Conservation (phyloP, 768 basidiomycete species). For the Kwoniella newhampshirensis region DNA sequence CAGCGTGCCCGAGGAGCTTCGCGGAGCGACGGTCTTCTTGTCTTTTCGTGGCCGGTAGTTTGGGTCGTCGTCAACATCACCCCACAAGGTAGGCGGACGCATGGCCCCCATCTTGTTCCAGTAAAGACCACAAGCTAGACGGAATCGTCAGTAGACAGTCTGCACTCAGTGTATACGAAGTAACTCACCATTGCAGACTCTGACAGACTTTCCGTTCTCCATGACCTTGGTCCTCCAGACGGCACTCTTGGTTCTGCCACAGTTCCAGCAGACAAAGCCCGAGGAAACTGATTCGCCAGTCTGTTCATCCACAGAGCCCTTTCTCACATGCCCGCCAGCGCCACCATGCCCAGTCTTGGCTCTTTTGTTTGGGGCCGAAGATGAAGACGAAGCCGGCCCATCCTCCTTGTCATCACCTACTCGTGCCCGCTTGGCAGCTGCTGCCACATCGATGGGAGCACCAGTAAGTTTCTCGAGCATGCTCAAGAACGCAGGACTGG, state of each 20-base stretch:
- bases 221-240: constrained; percentile 48
- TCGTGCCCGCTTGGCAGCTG: constrained; percentile 20
- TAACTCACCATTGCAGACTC: constrained; percentile 51
- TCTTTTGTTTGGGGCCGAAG: constrained; percentile 6
- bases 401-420: constrained; percentile 23
- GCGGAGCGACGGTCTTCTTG: constrained; percentile 13
- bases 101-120: constrained; percentile 47
- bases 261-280: constrained; percentile 43
- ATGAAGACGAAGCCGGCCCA: constrained; percentile 1
- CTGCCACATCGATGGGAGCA: constrained; percentile 13
- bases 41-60: constrained; percentile 18
- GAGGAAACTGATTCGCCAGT: background rate
- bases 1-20: constrained; percentile 5
- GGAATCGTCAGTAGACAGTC: constrained; percentile 1
- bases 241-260: constrained; percentile 46
- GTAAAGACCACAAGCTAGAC: constrained; percentile 50
- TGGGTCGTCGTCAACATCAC: constrained; percentile 40
- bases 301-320: constrained; percentile 16
- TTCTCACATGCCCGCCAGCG: constrained; percentile 7
- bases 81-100: constrained; percentile 49
- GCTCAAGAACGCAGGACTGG: constrained; percentile 37
- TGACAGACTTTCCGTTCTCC: constrained; percentile 38
- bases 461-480: constrained; percentile 39
- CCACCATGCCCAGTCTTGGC: constrained; percentile 6
- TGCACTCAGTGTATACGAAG: background rate